A percentile compares a stretch with the other conserved stretches of the same genome.
phyloP scores from a whole-genome alignment of 2,329 filamentous ascomycete genomes.

The Lachnellula occidentalis region DNA sequence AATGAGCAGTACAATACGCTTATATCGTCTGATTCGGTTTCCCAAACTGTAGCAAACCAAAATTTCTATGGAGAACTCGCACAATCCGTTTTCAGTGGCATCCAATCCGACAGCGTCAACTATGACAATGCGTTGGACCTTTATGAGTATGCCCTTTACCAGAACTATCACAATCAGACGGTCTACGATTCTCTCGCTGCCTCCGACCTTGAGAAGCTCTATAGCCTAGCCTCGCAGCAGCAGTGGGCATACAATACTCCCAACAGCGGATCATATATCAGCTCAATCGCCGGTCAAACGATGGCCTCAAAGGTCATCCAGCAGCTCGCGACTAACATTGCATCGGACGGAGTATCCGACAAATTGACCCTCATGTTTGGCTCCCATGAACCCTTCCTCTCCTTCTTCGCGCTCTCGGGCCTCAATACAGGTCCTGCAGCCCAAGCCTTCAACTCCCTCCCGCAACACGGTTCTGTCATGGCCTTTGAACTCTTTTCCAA shows the following conservation, averaged over 20 bases:
- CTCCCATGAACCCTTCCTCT: conserved; percentile 48
- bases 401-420: conserved; percentile 47
- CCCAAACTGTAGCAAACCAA: conserved; percentile 3
- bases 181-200: conserved; percentile 36
- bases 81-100: conserved; percentile 15
- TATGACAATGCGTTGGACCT: conserved; percentile 47
- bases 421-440: conserved; percentile 34
- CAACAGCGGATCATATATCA: conserved; percentile 45
- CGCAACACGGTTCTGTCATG: conserved; percentile 69
- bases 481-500: conserved; percentile 61
- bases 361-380: conserved; percentile 52
- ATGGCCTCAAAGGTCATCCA: conserved; percentile 41
- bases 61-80: conserved; percentile 23
- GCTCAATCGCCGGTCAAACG: conserved; percentile 49
- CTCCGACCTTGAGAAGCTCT: conserved; percentile 47
- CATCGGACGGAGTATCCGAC: conserved; percentile 33
- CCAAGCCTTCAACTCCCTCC: conserved; percentile 47
- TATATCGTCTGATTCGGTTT: conserved; percentile 2
- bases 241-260: conserved; percentile 58
- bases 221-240: conserved; percentile 59
- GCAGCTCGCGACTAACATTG: conserved; percentile 40
- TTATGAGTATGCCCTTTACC: conserved; percentile 54
- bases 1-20: conserved; percentile 10
- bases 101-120: conserved; percentile 16
- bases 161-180: conserved; percentile 46